Evolutionary conservation across 495 filamentous ascomycete species (phyloP).

Genomic region (Neurospora cerealis): DNA sequence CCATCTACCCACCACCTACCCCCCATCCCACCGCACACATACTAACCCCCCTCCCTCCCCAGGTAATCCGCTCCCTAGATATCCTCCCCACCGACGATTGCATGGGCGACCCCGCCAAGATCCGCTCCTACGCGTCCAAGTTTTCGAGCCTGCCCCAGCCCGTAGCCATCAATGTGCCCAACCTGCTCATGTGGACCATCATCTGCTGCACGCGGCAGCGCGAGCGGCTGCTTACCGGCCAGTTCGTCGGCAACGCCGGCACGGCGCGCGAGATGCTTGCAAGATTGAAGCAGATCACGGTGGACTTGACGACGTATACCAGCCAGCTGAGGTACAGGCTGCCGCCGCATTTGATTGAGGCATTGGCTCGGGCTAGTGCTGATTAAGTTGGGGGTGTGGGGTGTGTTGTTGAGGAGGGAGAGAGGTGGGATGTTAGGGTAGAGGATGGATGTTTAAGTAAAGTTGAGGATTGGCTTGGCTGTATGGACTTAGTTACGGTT

Average conservation of each 20-base stretch:
- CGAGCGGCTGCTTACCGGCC: conserved; percentile 49
- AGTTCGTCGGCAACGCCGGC: conserved; percentile 65
- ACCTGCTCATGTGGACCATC: conserved; percentile 88
- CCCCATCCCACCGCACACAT: not conserved
- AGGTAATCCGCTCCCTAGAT: conserved; percentile 63
- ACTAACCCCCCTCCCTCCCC: conserved; percentile 13
- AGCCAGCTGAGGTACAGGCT: conserved; percentile 88
- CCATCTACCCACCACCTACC: not conserved
- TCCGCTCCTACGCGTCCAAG: conserved; percentile 64
- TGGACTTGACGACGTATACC: conserved; percentile 88
- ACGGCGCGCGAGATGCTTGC: conserved; percentile 54
- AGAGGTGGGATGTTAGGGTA: not conserved
- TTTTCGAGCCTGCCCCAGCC: conserved; percentile 66
- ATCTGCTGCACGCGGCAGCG: conserved; percentile 69
- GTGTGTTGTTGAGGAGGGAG: not conserved
- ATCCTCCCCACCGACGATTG: conserved; percentile 66
- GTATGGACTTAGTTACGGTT: not conserved
- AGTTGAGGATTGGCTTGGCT: not conserved
- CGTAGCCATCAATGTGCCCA: conserved; percentile 76
- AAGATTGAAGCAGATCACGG: conserved; percentile 62
- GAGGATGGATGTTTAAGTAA: not conserved
- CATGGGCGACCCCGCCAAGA: conserved; percentile 54
- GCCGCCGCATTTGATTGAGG: conserved; percentile 62
- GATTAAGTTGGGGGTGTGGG: conserved; percentile 32
- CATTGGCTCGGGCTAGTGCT: conserved; percentile 62